phyloP scores from a whole-genome alignment of 2,329 filamentous ascomycete genomes.

The Ophiosphaerella korrae region DNA sequence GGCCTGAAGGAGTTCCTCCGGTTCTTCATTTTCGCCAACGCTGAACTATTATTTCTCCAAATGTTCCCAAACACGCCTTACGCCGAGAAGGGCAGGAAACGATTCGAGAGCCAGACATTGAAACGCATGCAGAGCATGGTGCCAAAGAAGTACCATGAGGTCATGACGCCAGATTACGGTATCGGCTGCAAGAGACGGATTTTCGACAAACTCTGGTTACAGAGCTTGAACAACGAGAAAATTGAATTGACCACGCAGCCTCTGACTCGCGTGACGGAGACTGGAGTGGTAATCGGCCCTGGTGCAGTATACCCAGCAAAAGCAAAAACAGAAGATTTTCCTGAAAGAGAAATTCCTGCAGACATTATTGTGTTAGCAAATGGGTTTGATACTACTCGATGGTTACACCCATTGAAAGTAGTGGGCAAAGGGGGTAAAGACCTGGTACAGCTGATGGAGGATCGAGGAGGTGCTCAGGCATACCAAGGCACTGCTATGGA shows the following conservation, averaged over 20 bases:
- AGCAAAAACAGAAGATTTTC: constrained; percentile 39
- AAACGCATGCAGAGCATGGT: constrained; percentile 55
- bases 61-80: constrained; percentile 51
- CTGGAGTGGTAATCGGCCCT: constrained; percentile 58
- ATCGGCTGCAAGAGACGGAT: constrained; percentile 69
- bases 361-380: constrained; percentile 68
- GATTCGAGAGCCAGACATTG: constrained; percentile 52
- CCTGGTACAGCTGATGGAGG: constrained; percentile 62
- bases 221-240: constrained; percentile 58
- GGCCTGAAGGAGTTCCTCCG: constrained; percentile 55
- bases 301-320: constrained; percentile 53
- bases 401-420: constrained; percentile 60
- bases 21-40: constrained; percentile 51
- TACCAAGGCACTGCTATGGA: constrained; percentile 65
- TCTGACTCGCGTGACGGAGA: constrained; percentile 55
- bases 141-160: constrained; percentile 65
- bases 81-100: constrained; percentile 46
- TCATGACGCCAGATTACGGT: constrained; percentile 66
- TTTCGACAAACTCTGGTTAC: constrained; percentile 62
- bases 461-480: constrained; percentile 64
- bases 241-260: constrained; percentile 60
- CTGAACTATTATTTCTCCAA: constrained; percentile 53
- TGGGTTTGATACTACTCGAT: constrained; percentile 63
- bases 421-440: constrained; percentile 57
- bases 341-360: constrained; percentile 55